These are phyloP conservation scores for Kodamaea lidongshanica DNA, from an alignment of 805 yeast genomes.

Conservation along the genomic window DNA sequence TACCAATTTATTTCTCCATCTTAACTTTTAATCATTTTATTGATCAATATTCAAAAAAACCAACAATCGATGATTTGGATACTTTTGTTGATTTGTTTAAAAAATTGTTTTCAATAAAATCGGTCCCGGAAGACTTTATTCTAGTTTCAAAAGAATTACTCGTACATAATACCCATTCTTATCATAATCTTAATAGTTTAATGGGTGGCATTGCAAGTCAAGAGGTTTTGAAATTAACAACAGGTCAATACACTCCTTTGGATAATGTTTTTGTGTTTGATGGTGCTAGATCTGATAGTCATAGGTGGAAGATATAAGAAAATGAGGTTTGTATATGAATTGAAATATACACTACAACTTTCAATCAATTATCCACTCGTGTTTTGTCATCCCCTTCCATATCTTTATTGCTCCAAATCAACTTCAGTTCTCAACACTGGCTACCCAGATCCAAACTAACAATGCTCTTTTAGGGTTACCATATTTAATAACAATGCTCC, in stretches of 20 bases:
- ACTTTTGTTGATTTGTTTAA: constrained; percentile 16
- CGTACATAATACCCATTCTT: constrained; percentile 34
- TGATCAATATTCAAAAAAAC: constrained; percentile 12
- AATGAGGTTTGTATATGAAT: constrained; percentile 1
- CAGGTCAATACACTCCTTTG: constrained; percentile 76
- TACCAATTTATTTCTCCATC: constrained; percentile 40
- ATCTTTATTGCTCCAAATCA: no score
- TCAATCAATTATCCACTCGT: constrained; percentile 1
- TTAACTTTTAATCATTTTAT: constrained; percentile 25
- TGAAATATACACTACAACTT: no score
- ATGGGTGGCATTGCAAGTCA: constrained; percentile 86
- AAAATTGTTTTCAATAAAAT: constrained; percentile 12
- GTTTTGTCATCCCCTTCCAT: no score
- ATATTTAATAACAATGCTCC: no score
- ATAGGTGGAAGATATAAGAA: constrained; percentile 29
- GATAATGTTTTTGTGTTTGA: constrained; percentile 68
- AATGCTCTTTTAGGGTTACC: no score
- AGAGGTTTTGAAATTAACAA: constrained; percentile 69
- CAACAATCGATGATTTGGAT: constrained; percentile 17
- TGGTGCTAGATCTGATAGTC: constrained; percentile 53
- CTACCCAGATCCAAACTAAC: no score
- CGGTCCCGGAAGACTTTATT: constrained; percentile 15
- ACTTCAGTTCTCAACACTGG: no score
- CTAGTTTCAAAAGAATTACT: constrained; percentile 23
- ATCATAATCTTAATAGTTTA: constrained; percentile 58